Conservation (phyloP, 768 basidiomycete species). For the Serpula lacrymans region DNA sequence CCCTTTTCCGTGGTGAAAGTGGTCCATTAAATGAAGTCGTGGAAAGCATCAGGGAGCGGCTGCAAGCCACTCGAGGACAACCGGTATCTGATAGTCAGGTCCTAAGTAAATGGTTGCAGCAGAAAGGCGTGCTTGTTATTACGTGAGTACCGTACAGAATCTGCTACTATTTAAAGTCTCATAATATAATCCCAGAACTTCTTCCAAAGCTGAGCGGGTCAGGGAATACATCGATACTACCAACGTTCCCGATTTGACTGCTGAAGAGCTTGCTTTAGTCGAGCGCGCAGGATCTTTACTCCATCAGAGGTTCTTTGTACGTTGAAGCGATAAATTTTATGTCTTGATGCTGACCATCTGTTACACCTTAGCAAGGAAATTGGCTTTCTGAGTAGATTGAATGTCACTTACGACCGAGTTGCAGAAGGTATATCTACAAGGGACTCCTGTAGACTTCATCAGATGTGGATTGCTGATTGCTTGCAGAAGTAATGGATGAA, state of each 20-base stretch:
- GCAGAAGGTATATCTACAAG: too few relatives aligned
- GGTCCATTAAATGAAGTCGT: conserved; percentile 40
- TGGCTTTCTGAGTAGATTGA: too few relatives aligned
- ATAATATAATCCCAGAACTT: conserved; percentile 21
- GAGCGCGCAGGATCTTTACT: conserved; percentile 21
- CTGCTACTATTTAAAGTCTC: neutral
- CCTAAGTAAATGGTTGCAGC: conserved; percentile 25
- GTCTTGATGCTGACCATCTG: too few relatives aligned
- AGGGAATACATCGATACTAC: conserved; percentile 30
- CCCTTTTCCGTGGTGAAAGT: conserved; percentile 31
- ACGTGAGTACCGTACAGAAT: conserved; percentile 19
- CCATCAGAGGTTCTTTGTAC: conserved; percentile 24
- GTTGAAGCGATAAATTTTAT: too few relatives aligned
- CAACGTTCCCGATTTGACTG: conserved; percentile 23
- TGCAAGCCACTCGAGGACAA: conserved; percentile 20
- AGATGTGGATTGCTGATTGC: too few relatives aligned
- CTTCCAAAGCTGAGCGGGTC: conserved; percentile 28
- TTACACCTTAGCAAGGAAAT: too few relatives aligned
- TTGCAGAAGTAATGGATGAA: too few relatives aligned
- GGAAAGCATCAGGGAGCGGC: conserved; percentile 26
- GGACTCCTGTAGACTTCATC: too few relatives aligned
- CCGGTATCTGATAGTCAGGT: conserved; percentile 27
- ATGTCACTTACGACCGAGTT: too few relatives aligned
- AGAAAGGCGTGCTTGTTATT: conserved; percentile 27
- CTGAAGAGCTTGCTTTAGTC: conserved; percentile 20